Conservation (phyloP, 495 filamentous ascomycete species). For the Podospora pseudopauciseta region DNA sequence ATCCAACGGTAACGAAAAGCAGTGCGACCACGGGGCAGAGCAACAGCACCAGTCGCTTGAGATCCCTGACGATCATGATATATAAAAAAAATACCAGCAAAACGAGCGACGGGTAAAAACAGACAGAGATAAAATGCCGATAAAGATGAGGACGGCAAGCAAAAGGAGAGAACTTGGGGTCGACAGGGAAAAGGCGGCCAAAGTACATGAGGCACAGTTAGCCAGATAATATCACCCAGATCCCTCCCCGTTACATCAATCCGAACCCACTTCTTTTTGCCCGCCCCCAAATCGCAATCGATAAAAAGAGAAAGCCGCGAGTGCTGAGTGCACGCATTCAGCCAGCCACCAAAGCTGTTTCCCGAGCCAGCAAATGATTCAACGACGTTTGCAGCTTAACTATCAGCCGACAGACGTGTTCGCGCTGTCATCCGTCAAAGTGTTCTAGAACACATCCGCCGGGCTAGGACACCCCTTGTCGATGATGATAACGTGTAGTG, state of each 20-base stretch:
- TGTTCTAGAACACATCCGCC: neutral
- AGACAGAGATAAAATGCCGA: neutral
- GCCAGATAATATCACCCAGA: too few species aligned
- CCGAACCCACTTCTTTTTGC: too few species aligned
- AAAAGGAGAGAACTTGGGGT: neutral
- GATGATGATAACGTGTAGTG: neutral
- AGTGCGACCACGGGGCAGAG: constrained; percentile 24
- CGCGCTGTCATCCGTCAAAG: neutral
- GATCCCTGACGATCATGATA: constrained; percentile 34
- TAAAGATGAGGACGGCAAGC: neutral
- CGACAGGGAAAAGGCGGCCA: neutral
- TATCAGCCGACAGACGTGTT: too few species aligned
- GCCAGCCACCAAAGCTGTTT: neutral
- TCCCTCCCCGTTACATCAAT: neutral
- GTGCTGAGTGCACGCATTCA: neutral
- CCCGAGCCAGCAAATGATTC: neutral
- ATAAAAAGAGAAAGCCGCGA: too few species aligned
- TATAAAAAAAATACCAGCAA: neutral
- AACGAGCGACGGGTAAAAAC: neutral
- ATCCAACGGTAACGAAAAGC: constrained; percentile 23
- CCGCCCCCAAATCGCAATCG: too few species aligned
- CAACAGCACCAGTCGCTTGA: constrained; percentile 31
- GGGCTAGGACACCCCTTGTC: neutral
- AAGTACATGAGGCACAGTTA: neutral
- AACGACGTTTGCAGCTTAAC: neutral